These are phyloP conservation scores for Tuber umbilicatum DNA, from an alignment of 495 filamentous ascomycete species.

Conservation along the genomic window DNA sequence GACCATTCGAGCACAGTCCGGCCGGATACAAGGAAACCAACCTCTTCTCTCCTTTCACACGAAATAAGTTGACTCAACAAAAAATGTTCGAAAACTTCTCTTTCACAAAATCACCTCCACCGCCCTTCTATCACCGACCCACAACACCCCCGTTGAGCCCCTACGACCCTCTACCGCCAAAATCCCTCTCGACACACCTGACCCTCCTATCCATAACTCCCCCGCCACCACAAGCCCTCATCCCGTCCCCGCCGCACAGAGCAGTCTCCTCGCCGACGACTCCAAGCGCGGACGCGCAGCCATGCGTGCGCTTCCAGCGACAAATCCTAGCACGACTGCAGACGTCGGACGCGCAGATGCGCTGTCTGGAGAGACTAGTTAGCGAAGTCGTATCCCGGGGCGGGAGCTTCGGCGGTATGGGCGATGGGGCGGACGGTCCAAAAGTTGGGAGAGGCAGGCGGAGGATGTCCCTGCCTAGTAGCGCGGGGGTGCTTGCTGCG, in stretches of 20 bases:
- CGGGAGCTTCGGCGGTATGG: conserved; percentile 14
- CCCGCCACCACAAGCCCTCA: background rate
- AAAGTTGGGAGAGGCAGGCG: background rate
- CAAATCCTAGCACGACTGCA: conserved; percentile 34
- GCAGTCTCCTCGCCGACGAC: background rate
- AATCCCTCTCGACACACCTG: background rate
- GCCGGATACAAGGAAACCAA: conserved; percentile 2
- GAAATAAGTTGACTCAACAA: background rate
- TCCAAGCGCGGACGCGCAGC: background rate
- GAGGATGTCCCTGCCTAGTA: conserved; percentile 18
- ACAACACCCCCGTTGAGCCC: conserved; percentile 14
- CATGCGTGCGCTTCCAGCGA: conserved; percentile 35
- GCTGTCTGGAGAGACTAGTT: conserved; percentile 26
- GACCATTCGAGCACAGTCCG: background rate
- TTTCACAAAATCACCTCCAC: conserved; percentile 17
- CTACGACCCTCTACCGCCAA: background rate
- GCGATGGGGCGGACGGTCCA: background rate
- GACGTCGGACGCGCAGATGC: conserved; percentile 34
- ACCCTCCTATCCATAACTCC: background rate
- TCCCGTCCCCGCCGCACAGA: background rate
- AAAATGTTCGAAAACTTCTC: conserved; percentile 36
- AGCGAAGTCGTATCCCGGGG: conserved; percentile 30
- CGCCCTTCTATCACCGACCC: conserved; percentile 20
- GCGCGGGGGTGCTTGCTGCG: conserved; percentile 20
- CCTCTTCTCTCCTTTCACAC: background rate